A percentile compares a stretch with the other conserved stretches of the same genome.
Evolutionary conservation across 2,329 filamentous ascomycete species (phyloP).

Genomic region (Fusarium beomiforme): DNA sequence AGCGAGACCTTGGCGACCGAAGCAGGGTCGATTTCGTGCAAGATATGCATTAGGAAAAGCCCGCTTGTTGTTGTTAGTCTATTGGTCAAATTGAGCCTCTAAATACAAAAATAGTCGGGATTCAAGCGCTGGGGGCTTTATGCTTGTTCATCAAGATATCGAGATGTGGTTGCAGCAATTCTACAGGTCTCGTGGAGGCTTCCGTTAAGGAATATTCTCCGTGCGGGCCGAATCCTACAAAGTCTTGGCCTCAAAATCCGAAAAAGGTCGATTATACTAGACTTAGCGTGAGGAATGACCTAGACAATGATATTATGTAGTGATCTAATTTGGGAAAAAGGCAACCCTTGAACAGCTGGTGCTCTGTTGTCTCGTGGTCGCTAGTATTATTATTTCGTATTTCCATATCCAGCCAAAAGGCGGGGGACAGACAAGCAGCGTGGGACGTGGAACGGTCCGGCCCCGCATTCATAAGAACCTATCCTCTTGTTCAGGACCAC

Average conservation of each 20-base stretch:
- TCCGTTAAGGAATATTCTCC: constrained; percentile 22
- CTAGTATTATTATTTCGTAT: background rate
- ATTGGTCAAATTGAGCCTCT: constrained; percentile 15
- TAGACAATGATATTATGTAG: background rate
- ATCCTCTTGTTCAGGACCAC: constrained; percentile 2
- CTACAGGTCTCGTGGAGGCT: constrained; percentile 4
- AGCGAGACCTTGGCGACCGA: constrained; percentile 23
- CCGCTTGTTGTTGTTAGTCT: constrained; percentile 19
- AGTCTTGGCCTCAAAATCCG: constrained; percentile 2
- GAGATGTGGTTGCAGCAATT: constrained; percentile 22
- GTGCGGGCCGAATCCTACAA: constrained; percentile 25
- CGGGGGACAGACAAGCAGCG: constrained; percentile 29
- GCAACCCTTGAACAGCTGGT: background rate
- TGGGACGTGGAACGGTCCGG: constrained; percentile 28
- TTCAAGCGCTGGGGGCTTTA: constrained; percentile 26
- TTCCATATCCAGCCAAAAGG: constrained; percentile 35
- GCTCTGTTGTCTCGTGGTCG: background rate
- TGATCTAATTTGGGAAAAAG: constrained; percentile 18
- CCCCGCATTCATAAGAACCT: constrained; percentile 12
- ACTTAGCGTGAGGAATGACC: background rate
- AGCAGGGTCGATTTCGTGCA: background rate
- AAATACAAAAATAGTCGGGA: constrained; percentile 32
- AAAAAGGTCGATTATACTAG: background rate
- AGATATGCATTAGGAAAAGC: constrained; percentile 17
- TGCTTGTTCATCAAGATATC: constrained; percentile 1